Conservation (phyloP, 148 eudicot species). For the Fagopyrum tataricum region DNA sequence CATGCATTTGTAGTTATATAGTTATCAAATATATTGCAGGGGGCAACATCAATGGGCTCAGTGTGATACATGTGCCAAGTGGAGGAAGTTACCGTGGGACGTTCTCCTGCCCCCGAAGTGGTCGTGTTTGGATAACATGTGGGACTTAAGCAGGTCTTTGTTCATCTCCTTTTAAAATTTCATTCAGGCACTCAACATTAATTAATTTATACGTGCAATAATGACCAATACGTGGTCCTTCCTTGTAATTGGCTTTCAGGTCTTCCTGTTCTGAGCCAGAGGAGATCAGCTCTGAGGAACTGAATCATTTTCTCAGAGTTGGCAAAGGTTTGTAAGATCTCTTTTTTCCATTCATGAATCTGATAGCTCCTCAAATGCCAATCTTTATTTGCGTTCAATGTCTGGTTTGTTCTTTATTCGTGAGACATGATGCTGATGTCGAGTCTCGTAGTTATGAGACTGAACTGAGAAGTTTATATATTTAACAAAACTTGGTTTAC, state of each 20-base stretch:
- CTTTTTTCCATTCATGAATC: conserved; percentile 11
- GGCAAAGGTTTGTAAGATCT: conserved; percentile 48
- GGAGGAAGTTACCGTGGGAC: conserved; percentile 75
- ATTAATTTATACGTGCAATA: background rate
- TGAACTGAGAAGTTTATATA: background rate
- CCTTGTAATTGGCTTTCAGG: conserved; percentile 32
- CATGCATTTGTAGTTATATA: background rate
- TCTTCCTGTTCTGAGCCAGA: conserved; percentile 65
- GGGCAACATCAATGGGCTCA: conserved; percentile 87
- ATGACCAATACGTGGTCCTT: background rate
- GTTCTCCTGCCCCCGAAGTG: conserved; percentile 79
- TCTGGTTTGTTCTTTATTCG: background rate
- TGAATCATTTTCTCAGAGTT: conserved; percentile 31
- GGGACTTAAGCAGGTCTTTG: conserved; percentile 71
- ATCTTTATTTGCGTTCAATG: background rate
- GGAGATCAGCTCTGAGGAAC: conserved; percentile 50
- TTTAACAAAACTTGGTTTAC: background rate
- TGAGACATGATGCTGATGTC: background rate
- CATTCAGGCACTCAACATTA: background rate
- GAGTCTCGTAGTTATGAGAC: background rate
- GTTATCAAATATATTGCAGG: conserved; percentile 27
- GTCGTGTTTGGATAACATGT: conserved; percentile 67
- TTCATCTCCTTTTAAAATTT: background rate
- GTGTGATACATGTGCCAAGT: conserved; percentile 78
- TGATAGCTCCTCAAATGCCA: conserved; percentile 1